These are phyloP conservation scores for Dictyostelium capitatum DNA, from an alignment of 78 protist species.

Conservation along the genomic window DNA sequence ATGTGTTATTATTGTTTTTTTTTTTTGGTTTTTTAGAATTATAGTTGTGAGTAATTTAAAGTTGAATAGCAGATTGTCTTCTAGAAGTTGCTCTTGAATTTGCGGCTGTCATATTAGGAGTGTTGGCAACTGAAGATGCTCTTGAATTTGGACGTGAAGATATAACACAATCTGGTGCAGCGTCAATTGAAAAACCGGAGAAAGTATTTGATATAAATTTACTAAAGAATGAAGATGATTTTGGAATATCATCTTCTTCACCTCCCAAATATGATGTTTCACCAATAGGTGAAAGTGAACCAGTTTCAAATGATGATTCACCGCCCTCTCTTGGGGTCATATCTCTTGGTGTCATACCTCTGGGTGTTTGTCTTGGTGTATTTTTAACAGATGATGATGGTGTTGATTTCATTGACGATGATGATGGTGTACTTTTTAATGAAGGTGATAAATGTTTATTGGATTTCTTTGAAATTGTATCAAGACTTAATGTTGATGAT, in stretches of 20 bases:
- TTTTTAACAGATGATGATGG: neutral
- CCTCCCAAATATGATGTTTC: neutral
- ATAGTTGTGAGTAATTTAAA: neutral
- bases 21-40: too few relatives aligned
- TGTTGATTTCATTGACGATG: conserved; percentile 22
- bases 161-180: neutral
- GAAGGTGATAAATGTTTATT: neutral
- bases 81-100: neutral
- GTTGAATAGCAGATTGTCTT: conserved; percentile 13
- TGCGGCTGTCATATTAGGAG: neutral
- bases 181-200: conserved; percentile 22
- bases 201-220: conserved; percentile 50
- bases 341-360: conserved; percentile 1
- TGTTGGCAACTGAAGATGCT: neutral
- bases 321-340: conserved; percentile 3
- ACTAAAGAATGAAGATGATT: neutral
- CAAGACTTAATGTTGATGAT: neutral
- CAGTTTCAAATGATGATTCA: neutral
- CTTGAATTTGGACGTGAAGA: neutral
- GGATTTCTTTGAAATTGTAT: conserved; percentile 9
- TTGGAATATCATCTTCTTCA: conserved; percentile 27
- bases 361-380: neutral
- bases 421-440: neutral
- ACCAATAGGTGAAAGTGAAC: neutral
- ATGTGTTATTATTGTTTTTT: too few relatives aligned